phyloP scores from a whole-genome alignment of 78 protist genomes.

The Tieghemostelium lacteum region DNA sequence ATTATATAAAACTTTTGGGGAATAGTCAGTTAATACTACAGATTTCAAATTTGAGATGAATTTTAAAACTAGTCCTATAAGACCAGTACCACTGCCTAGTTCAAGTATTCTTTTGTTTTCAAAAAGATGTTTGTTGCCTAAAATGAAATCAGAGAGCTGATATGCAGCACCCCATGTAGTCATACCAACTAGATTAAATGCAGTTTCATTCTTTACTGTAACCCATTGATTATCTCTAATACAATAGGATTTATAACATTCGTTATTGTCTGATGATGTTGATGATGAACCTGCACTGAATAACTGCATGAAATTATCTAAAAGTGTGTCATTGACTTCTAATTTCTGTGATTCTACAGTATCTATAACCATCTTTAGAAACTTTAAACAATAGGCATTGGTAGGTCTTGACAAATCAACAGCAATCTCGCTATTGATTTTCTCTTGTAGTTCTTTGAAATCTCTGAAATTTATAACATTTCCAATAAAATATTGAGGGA shows the following conservation, averaged over 20 bases:
- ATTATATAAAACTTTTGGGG: constrained; percentile 59
- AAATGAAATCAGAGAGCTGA: constrained; percentile 36
- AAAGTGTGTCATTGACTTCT: constrained; percentile 33
- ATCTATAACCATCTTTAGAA: constrained; percentile 21
- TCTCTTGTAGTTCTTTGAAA: constrained; percentile 4
- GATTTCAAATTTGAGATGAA: neutral
- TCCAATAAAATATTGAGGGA: constrained; percentile 2
- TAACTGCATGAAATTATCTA: constrained; percentile 25
- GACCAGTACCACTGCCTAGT: constrained; percentile 61
- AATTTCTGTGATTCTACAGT: constrained; percentile 17
- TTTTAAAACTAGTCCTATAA: constrained; percentile 26
- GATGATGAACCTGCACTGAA: neutral
- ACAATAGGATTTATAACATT: constrained; percentile 44
- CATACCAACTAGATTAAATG: constrained; percentile 69
- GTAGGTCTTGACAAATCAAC: constrained; percentile 27
- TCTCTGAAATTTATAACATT: neutral
- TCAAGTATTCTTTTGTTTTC: constrained; percentile 18
- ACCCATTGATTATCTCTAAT: constrained; percentile 30
- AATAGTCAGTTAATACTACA: constrained; percentile 55
- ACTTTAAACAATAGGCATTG: constrained; percentile 18
- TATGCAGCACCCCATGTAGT: constrained; percentile 79
- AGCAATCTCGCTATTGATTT: neutral
- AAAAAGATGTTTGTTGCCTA: constrained; percentile 19
- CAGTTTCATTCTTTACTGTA: constrained; percentile 30
- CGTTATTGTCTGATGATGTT: neutral